Conservation (phyloP, 768 basidiomycete species). For the Pluteus cervinus region DNA sequence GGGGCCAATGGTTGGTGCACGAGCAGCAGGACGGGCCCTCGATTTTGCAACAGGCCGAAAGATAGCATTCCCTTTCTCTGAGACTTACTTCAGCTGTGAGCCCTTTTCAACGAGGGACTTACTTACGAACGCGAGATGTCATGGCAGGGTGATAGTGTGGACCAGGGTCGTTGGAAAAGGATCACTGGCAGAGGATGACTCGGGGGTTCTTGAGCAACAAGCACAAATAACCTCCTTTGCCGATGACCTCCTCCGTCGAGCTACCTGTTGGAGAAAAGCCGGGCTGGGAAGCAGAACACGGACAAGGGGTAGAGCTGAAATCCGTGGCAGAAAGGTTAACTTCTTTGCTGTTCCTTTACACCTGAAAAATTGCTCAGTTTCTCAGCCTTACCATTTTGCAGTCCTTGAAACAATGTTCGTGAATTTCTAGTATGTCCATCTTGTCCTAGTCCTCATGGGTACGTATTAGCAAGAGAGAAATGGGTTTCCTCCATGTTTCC, state of each 20-base stretch:
- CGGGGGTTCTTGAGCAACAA: not conserved
- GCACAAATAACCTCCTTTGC: not conserved
- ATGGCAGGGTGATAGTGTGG: no score
- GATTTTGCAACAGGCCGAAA: conserved; percentile 65
- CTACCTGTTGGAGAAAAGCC: conserved; percentile 54
- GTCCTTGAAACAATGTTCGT: conserved; percentile 66
- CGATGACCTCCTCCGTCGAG: conserved; percentile 14
- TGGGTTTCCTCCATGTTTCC: conserved; percentile 67
- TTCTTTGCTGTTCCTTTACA: conserved; percentile 1
- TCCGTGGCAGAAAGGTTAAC: conserved; percentile 53
- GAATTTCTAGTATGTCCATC: conserved; percentile 6
- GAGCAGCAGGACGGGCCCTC: conserved; percentile 33
- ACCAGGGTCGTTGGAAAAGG: no score
- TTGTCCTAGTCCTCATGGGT: conserved; percentile 7
- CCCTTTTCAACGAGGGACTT: no score
- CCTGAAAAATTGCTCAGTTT: conserved; percentile 1
- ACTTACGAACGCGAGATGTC: conserved; percentile 65
- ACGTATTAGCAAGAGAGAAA: conserved; percentile 54
- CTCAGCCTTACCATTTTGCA: conserved; percentile 55
- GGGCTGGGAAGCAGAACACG: conserved; percentile 50
- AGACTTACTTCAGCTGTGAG: no score
- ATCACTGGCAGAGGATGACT: not conserved
- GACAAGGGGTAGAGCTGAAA: conserved; percentile 42
- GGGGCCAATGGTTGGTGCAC: not conserved
- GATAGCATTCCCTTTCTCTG: conserved; percentile 68